A percentile compares a stretch with the other conserved stretches of the same genome.
Evolutionary conservation across 169 alveolate genomes (phyloP).

Genomic region (Gregarina niphandrodes): DNA sequence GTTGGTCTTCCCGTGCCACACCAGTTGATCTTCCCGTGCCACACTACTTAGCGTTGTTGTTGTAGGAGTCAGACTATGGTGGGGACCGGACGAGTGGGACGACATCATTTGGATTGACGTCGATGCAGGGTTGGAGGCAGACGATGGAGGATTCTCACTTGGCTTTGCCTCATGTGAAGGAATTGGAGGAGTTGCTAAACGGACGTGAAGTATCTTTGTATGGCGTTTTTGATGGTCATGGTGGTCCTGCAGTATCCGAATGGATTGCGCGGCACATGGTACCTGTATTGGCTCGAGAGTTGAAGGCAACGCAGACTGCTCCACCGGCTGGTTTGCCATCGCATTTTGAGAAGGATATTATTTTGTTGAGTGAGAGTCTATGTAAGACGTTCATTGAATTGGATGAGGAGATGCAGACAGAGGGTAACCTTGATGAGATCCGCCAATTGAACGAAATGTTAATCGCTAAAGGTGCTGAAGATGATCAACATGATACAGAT

Average conservation of each 20-base stretch:
- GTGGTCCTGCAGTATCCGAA: constrained; percentile 71
- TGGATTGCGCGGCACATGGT: constrained; percentile 6
- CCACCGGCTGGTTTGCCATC: too few relatives aligned
- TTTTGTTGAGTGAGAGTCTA: neutral
- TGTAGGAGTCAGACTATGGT: too few relatives aligned
- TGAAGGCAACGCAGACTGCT: neutral
- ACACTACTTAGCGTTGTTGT: too few relatives aligned
- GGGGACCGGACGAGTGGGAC: too few relatives aligned
- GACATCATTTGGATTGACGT: too few relatives aligned
- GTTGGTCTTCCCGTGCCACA: too few relatives aligned
- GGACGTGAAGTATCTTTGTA: constrained; percentile 35
- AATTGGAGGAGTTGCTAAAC: too few relatives aligned
- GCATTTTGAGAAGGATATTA: neutral
- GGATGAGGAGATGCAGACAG: too few relatives aligned
- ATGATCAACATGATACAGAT: too few relatives aligned
- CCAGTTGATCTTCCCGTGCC: too few relatives aligned
- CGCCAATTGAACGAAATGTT: neutral
- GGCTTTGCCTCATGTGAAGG: constrained; percentile 10
- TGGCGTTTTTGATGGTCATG: constrained; percentile 91
- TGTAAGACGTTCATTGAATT: neutral
- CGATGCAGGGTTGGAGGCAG: constrained; percentile 79
- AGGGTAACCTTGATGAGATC: neutral
- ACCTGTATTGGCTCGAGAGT: neutral
- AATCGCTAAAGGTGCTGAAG: too few relatives aligned
- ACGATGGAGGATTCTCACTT: constrained; percentile 74